Base-by-base conservation (phyloP, 352 stramenopile species). In the Elongisporangium senticosum region DNA sequence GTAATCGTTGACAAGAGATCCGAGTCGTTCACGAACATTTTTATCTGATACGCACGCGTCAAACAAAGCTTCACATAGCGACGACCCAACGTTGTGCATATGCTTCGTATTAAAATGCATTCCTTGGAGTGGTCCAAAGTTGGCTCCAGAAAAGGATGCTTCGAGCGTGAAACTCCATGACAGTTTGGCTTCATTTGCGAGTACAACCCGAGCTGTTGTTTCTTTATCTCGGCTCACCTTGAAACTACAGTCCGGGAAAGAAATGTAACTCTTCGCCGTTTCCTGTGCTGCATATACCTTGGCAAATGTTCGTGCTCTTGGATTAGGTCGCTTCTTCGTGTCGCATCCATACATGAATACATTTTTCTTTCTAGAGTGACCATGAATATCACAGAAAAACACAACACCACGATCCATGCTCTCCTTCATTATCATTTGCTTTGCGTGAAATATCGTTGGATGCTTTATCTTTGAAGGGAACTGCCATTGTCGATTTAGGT, bases 261-360 rank as follows among this genome's bases (percentile, higher is more conserved):
- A 92, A 11, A 93, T 61, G 43, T 81, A 89, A 13, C 77, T 71
- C 59, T 80, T 87, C 23, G 81, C 84, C 5, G 64, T 84, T 15
- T 90, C 69, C 15, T 96, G 82, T 52, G 60, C 70, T 5, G 83
- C 67, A 22, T 93, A 82, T 17, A 83, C 24, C 26, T 89, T 91
- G 7, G 84, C 81, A 59, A 97, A 96, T 2, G 72, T 56, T 7
- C 86, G 69, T 4, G 83, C 85, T 5, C 63, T 70, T 17, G 87
- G 86, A 39, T 94, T 94, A 21, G 86, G 77, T 20, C 77, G 69
- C 54, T 89, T 87, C 59, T 95, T 97, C 10, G 94, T 93, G 49
- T 98, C 92, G 26, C 89, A 97, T 13, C 94, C 94, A 61, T 98
- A 98, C 78, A 97, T 83, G 62, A 98, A 98, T 19, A 98, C 83